Evolutionary conservation across 306 rosid species (phyloP).

Genomic region (Carpinus fangiana): DNA sequence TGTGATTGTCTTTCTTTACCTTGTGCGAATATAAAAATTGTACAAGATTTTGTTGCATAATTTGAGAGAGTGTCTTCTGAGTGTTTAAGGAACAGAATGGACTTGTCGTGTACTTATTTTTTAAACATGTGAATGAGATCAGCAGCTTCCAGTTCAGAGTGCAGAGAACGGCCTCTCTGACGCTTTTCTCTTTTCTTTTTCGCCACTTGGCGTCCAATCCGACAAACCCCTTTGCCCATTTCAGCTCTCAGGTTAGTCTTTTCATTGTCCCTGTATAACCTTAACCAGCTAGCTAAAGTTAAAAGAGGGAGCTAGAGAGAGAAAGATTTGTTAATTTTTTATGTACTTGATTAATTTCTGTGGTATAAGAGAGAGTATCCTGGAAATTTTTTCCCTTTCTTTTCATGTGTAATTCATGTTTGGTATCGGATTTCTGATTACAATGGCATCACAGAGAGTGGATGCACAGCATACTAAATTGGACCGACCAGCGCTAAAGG

Average conservation of each 20-base stretch:
- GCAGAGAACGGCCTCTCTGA: constrained; percentile 23
- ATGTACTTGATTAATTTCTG: too few relatives aligned
- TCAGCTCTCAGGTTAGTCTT: constrained; percentile 28
- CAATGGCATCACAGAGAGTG: constrained; percentile 38
- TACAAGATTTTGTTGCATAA: not conserved
- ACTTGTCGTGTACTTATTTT: constrained; percentile 36
- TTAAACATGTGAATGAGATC: constrained; percentile 40
- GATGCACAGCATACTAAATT: constrained; percentile 28
- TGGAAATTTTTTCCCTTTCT: not conserved
- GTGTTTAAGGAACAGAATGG: constrained; percentile 6
- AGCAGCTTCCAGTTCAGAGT: constrained; percentile 13
- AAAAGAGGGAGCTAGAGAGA: too few relatives aligned
- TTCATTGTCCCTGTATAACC: constrained; percentile 7
- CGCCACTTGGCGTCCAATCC: constrained; percentile 34
- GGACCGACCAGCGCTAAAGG: constrained; percentile 20
- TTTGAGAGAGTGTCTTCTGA: not conserved
- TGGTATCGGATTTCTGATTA: constrained; percentile 22
- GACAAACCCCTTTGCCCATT: constrained; percentile 25
- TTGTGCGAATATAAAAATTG: not conserved
- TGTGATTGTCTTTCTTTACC: too few relatives aligned
- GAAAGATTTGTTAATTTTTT: not conserved
- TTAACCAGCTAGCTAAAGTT: too few relatives aligned
- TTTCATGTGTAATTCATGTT: constrained; percentile 18
- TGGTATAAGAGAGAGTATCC: too few relatives aligned
- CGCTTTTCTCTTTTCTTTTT: constrained; percentile 6